These are phyloP conservation scores for Penicillium macrosclerotiorum DNA, from an alignment of 495 filamentous ascomycete species.

Conservation along the genomic window DNA sequence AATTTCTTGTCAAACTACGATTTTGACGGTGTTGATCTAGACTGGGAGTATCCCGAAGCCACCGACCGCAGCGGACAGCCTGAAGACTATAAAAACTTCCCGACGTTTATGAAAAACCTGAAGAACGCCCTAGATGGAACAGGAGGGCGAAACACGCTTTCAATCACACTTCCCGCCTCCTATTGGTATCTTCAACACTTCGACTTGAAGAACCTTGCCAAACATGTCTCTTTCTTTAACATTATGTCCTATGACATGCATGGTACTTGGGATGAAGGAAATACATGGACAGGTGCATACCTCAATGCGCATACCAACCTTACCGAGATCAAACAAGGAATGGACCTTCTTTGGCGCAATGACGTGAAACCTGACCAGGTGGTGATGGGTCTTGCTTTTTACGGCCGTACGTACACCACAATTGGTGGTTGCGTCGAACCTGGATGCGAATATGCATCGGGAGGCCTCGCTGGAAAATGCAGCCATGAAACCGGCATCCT, in stretches of 20 bases:
- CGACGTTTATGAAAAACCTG: constrained; percentile 41
- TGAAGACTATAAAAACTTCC: constrained; percentile 43
- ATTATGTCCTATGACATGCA: constrained; percentile 54
- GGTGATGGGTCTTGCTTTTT: constrained; percentile 42
- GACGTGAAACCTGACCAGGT: constrained; percentile 32
- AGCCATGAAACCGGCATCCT: constrained; percentile 24
- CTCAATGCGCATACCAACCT: constrained; percentile 37
- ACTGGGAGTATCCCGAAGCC: constrained; percentile 56
- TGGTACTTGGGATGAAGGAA: constrained; percentile 13
- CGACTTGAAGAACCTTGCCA: constrained; percentile 33
- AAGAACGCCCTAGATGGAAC: constrained; percentile 28
- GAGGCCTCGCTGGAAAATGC: constrained; percentile 30
- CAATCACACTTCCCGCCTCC: constrained; percentile 40
- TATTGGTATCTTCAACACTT: constrained; percentile 56
- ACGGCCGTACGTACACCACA: constrained; percentile 23
- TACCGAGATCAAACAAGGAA: constrained; percentile 34
- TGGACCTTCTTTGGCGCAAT: constrained; percentile 43
- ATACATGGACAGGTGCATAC: constrained; percentile 17
- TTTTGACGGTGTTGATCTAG: constrained; percentile 57
- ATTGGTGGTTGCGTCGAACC: constrained; percentile 18
- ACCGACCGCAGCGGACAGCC: constrained; percentile 34
- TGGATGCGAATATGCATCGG: constrained; percentile 24
- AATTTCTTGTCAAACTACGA: constrained; percentile 45
- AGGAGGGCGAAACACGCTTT: constrained; percentile 19
- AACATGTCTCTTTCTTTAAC: constrained; percentile 48